Evolutionary conservation across 306 rosid genomes (phyloP).

Genomic region (Vigna angularis): DNA sequence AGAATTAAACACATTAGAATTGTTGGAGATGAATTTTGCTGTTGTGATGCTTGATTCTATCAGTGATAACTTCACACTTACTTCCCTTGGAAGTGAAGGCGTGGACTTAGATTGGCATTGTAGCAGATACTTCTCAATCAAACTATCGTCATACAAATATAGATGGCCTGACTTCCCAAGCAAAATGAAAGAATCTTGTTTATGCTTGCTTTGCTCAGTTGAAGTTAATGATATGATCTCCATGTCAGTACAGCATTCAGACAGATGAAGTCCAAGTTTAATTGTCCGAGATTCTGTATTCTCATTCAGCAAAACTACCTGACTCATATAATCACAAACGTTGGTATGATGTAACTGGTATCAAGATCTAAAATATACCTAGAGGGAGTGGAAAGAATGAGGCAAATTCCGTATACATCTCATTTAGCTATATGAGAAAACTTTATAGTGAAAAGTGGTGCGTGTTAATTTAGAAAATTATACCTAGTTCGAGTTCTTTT

Average conservation of each 20-base stretch:
- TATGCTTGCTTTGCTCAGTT: conserved; percentile 75
- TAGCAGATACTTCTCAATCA: conserved; percentile 76
- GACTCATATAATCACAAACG: conserved; percentile 41
- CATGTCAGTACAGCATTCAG: conserved; percentile 80
- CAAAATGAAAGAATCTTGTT: conserved; percentile 67
- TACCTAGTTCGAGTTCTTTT: conserved; percentile 15
- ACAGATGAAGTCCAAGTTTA: conserved; percentile 77
- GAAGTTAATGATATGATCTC: conserved; percentile 73
- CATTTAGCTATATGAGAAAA: conserved; percentile 31
- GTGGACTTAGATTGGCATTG: conserved; percentile 79
- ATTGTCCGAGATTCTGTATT: conserved; percentile 79
- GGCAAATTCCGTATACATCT: neutral
- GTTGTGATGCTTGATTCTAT: conserved; percentile 71
- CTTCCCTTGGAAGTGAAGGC: conserved; percentile 74
- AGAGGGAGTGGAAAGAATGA: neutral
- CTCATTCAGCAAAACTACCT: conserved; percentile 83
- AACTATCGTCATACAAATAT: conserved; percentile 72
- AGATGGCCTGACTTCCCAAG: conserved; percentile 81
- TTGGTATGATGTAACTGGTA: conserved; percentile 17
- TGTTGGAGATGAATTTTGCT: conserved; percentile 67
- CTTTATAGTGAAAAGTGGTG: neutral
- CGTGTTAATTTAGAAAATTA: neutral
- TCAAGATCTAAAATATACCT: conserved; percentile 20
- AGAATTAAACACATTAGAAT: conserved; percentile 47
- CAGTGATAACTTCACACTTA: conserved; percentile 74